Evolutionary conservation across 176 grass and related monocot genomes (phyloP), one percentile per base, ranked within the genome.

Genomic region (Cymbopogon citratus): DNA sequence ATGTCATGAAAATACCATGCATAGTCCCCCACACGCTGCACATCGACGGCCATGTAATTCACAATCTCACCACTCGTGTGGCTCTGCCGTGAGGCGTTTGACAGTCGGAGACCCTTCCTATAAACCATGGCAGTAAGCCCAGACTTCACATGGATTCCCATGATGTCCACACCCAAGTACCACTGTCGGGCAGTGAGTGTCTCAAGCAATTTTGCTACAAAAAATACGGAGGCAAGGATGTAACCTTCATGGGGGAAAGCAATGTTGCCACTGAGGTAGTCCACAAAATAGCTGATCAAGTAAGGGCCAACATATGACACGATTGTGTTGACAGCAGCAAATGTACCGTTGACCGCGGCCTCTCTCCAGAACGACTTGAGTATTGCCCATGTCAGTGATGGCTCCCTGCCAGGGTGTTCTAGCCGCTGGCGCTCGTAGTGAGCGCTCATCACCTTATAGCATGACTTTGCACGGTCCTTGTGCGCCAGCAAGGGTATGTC

Each of bases 21-120:
- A 73, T 91, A 99, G 75, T 99, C 96, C 69, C 96, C 96, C 67
- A n/a, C 89, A 66, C 96, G 87, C 79, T 99, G 96, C 87, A 99
- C 96, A 80, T 99, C 96, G 48, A 99, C 91, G 5, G 96, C 96
- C 92, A 99, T 99, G 84, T 99, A 99, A 86, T 99, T 99, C 76
- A 95, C 89, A 86, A 99, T 91, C 90, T 99, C 96, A 69, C 96
- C 96, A 63, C 92, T 99, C 0, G 96, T 88, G 26, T 95, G 96
- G 73, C 87, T 99, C 67, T 95, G 96, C 21, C 91, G 83, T 8
- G 96, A 86, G 75, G 85, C 66, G 73, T 92, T 94, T 0, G 96
- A 92, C 26, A 99, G 85, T 59, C 87, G 91, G 24, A 99, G 96
- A 44, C 96, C 96, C 87, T 99, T 99, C 54, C 91, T 78, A 63